Evolutionary conservation across 495 filamentous ascomycete species (phyloP), one percentile per base, ranked within the genome.

Genomic region (Letharia lupina): DNA sequence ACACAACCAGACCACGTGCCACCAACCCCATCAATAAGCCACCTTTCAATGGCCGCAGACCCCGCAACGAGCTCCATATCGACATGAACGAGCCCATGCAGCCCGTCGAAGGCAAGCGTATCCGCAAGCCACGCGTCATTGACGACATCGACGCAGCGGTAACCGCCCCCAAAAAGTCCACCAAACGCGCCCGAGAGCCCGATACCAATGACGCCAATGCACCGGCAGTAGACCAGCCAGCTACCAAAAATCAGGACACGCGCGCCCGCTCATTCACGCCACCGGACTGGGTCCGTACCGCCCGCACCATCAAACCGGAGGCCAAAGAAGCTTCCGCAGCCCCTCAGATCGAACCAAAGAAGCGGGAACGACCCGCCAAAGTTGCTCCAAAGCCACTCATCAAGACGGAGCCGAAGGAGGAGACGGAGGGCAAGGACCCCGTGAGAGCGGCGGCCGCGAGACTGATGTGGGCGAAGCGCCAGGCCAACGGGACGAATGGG

Each of bases 341-440:
- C 59, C 57, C 37, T 18, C 48, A 64, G 13, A 56, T n/a, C 2
- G 35, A 3, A 33, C 18, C 28, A 10, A 23, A n/a, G 35, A 6
- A 52, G 28, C 33, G 33, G 57, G 16, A 20, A 13, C 0, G 6
- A 13, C 11, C 61, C 35, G 37, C 16, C 3, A 48, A 57, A 10
- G 52, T 11, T 1, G 33, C 3, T 81, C 66, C 82, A 78, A 64
- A 76, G 72, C 59, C 79, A 72, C 11, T 78, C 80, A 23, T 4
- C 1, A 57, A 37, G 54, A 9, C 18, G 37, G 50, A 41, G 45
- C 33, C 73, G 74, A 4, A 67, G 75, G 47, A 77, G 78, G 67
- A 79, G 79, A 69, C 71, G 52, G 80, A 80, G 62, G 79, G 78
- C 31, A 82, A 81, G 72, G 80, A 82, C 64, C 78, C 80, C 3